Evolutionary conservation across 2,329 filamentous ascomycete genomes (phyloP).

Genomic region (Pseudocercospora cruenta): DNA sequence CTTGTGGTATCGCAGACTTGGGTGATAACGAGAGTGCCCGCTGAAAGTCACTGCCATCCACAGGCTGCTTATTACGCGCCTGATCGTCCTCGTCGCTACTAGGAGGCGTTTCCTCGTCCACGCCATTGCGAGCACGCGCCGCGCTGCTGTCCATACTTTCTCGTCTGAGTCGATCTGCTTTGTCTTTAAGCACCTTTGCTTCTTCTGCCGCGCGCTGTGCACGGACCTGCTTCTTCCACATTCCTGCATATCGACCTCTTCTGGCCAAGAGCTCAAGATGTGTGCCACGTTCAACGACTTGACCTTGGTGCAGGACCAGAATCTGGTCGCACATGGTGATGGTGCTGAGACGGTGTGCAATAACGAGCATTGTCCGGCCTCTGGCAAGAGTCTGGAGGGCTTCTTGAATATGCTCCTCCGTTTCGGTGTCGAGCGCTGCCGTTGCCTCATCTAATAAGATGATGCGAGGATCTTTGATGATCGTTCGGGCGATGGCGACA

Average conservation of each 20-base stretch:
- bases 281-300: constrained; percentile 55
- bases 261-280: constrained; percentile 55
- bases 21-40: constrained; percentile 32
- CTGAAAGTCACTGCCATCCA: constrained; percentile 30
- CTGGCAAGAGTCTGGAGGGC: constrained; percentile 79
- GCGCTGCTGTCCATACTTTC: constrained; percentile 52
- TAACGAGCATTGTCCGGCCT: constrained; percentile 90
- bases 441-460: constrained; percentile 94
- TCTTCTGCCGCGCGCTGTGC: constrained; percentile 55
- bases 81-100: constrained; percentile 44
- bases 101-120: constrained; percentile 30
- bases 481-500: constrained; percentile 89
- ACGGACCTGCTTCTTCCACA: constrained; percentile 59
- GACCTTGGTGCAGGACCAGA: constrained; percentile 57
- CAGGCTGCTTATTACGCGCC: constrained; percentile 13
- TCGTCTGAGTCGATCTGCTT: constrained; percentile 52
- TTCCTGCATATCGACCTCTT: constrained; percentile 52
- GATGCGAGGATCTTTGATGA: constrained; percentile 87
- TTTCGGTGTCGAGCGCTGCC: constrained; percentile 86
- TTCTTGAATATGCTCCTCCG: constrained; percentile 89
- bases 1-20: constrained; percentile 30
- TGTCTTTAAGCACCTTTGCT: constrained; percentile 53
- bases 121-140: constrained; percentile 30
- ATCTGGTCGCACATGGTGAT: constrained; percentile 61
- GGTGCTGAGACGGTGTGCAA: constrained; percentile 71